A percentile compares a stretch with the other conserved stretches of the same genome.
Evolutionary conservation across 306 rosid genomes (phyloP).

Genomic region (Psophocarpus tetragonolobus): DNA sequence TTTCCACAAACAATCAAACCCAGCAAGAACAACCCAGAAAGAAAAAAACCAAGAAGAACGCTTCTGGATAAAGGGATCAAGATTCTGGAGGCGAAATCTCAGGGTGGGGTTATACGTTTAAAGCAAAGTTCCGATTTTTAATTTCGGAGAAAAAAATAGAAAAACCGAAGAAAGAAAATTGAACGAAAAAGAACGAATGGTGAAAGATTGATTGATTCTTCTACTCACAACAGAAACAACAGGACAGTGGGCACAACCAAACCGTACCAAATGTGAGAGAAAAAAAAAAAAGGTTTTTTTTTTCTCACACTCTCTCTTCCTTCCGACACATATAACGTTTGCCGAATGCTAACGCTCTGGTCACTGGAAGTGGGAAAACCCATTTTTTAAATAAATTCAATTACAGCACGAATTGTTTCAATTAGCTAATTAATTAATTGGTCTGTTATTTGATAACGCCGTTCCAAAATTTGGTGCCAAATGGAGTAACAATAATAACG

Average conservation of each 20-base stretch:
- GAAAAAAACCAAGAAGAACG: background rate
- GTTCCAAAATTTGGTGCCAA: constrained; percentile 10
- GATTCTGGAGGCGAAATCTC: constrained; percentile 40
- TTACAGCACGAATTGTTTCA: background rate
- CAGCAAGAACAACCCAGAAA: constrained; percentile 17
- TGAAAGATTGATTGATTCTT: constrained; percentile 27
- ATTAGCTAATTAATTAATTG: background rate
- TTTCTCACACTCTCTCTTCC: background rate
- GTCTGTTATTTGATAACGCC: background rate
- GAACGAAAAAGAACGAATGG: constrained; percentile 35
- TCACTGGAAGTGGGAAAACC: constrained; percentile 31
- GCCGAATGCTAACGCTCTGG: background rate
- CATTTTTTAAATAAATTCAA: background rate
- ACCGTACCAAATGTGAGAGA: constrained; percentile 9
- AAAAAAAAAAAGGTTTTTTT: background rate
- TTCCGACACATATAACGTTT: constrained; percentile 23
- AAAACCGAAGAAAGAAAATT: constrained; percentile 26
- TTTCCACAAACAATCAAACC: background rate
- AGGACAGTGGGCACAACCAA: background rate
- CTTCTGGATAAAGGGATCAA: background rate
- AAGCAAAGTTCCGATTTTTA: background rate
- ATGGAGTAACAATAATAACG: constrained; percentile 2
- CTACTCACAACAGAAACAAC: constrained; percentile 25
- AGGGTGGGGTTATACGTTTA: constrained; percentile 24
- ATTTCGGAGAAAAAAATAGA: background rate